Evolutionary conservation across 2,329 filamentous ascomycete genomes (phyloP).

Genomic region (Phoma sp.): DNA sequence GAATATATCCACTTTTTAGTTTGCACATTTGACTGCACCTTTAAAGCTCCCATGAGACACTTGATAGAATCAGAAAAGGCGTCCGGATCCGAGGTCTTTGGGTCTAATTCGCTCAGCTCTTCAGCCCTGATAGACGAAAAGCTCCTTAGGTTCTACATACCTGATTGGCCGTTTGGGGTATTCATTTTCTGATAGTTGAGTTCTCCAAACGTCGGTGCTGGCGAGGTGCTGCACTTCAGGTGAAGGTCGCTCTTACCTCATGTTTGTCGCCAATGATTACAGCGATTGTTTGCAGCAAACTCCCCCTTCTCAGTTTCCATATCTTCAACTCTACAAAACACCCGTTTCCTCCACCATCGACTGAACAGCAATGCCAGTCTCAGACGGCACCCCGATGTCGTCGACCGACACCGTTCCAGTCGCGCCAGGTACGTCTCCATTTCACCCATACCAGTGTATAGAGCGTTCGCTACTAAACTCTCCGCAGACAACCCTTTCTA

Average conservation of each 20-base stretch:
- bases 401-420: constrained; percentile 1
- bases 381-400: neutral
- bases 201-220: no score
- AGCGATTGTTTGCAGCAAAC: neutral
- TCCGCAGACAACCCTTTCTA: constrained; percentile 34
- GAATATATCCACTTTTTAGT: neutral
- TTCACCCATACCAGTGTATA: neutral
- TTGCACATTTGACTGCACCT: neutral
- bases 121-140: no score
- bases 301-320: neutral
- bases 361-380: neutral
- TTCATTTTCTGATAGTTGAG: no score
- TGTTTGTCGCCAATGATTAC: no score
- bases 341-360: neutral
- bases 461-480: neutral
- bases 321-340: neutral
- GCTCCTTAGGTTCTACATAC: no score
- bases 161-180: no score
- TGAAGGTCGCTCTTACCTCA: no score
- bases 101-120: no score
- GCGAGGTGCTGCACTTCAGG: no score
- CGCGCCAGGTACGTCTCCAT: neutral
- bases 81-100: no score
- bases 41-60: no score
- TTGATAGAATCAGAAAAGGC: no score